Percentiles rank a stretch among this genome's conserved stretches.
phyloP scores from a whole-genome alignment of 1,284 basidiomycete species.

The Ganoderma boninense region DNA sequence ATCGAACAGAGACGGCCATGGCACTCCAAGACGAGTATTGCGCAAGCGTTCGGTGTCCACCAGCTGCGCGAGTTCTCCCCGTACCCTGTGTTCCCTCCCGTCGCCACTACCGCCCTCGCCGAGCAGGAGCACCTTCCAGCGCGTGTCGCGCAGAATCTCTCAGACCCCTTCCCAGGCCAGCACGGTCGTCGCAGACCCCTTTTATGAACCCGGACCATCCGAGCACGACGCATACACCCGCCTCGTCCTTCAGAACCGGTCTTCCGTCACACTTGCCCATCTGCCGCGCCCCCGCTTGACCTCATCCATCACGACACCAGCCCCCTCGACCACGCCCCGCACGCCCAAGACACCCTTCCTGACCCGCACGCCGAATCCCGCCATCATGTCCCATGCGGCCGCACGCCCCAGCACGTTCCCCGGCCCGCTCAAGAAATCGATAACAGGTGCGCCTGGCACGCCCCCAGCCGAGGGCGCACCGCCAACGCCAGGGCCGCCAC shows the following conservation, averaged over 20 bases:
- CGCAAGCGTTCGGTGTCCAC: not conserved
- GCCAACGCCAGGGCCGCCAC: constrained; percentile 1
- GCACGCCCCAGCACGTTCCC: not conserved
- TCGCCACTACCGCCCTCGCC: not conserved
- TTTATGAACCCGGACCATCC: not conserved
- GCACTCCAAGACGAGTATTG: not conserved
- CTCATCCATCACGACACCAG: not conserved
- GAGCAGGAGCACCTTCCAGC: not conserved
- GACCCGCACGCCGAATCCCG: constrained; percentile 9
- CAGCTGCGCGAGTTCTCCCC: not conserved
- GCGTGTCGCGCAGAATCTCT: not conserved
- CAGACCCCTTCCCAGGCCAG: not conserved
- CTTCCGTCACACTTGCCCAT: not conserved
- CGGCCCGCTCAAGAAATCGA: constrained; percentile 2
- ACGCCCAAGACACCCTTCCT: constrained; percentile 12
- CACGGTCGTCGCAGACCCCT: not conserved
- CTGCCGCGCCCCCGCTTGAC: not conserved
- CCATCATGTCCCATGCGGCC: not conserved
- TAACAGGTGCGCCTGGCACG: not conserved
- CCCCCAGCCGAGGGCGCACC: not conserved
- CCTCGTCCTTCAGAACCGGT: not conserved
- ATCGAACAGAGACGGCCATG: not conserved
- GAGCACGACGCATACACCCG: not conserved
- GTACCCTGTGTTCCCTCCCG: not conserved
- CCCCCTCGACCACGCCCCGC: not conserved